phyloP scores from a whole-genome alignment of 345 rosid species.

The Salix exigua region DNA sequence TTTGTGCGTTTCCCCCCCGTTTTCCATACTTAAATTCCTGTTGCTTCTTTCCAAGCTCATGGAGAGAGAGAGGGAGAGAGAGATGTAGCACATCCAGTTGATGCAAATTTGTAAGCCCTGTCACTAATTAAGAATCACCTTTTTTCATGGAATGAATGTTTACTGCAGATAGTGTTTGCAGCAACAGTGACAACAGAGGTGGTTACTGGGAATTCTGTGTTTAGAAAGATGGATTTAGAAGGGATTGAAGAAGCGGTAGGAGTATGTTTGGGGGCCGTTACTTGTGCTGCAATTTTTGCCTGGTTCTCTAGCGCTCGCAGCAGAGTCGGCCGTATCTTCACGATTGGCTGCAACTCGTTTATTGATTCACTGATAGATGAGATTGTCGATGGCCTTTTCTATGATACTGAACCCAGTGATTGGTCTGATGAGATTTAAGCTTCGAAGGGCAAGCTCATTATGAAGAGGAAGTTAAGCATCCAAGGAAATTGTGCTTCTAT shows the following conservation, averaged over 20 bases:
- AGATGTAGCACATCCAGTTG: neutral
- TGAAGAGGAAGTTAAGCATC: neutral
- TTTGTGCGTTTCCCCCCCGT: too few relatives aligned
- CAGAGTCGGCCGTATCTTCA: conserved; percentile 67
- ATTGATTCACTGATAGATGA: conserved; percentile 84
- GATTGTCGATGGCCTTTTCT: conserved; percentile 89
- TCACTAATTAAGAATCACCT: neutral
- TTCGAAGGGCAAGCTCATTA: neutral
- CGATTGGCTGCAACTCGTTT: conserved; percentile 63
- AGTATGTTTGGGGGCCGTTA: conserved; percentile 63
- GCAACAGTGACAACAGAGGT: conserved; percentile 63
- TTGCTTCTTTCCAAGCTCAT: too few relatives aligned
- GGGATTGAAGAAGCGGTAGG: conserved; percentile 67
- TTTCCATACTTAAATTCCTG: too few relatives aligned
- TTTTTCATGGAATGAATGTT: neutral
- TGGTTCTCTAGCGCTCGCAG: conserved; percentile 74
- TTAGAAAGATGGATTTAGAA: conserved; percentile 70
- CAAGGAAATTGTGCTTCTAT: neutral
- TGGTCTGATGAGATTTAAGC: conserved; percentile 63
- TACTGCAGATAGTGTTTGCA: conserved; percentile 70
- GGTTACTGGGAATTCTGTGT: conserved; percentile 74
- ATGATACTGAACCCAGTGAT: conserved; percentile 50
- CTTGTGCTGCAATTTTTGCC: conserved; percentile 66
- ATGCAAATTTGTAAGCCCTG: neutral
- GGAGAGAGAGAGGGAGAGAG: too few relatives aligned